phyloP scores from a whole-genome alignment of 306 rosid genomes.

The Alnus glutinosa region DNA sequence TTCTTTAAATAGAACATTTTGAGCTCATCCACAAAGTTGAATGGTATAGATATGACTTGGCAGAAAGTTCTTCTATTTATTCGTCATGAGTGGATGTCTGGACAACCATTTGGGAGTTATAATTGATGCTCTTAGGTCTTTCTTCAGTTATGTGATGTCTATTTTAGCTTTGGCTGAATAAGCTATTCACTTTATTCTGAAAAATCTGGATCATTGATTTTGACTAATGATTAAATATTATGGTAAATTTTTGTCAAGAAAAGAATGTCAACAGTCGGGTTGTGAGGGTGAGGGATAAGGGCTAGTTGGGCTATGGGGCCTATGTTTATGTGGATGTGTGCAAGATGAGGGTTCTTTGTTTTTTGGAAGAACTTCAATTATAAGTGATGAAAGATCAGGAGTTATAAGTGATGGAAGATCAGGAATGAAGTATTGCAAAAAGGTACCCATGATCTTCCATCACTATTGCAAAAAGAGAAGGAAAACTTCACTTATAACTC shows the following conservation, averaged over 20 bases:
- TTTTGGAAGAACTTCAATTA: not conserved
- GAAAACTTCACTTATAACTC: no score
- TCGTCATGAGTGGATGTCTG: not conserved
- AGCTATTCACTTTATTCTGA: not conserved
- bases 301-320: not conserved
- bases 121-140: not conserved
- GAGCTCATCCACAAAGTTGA: not conserved
- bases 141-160: not conserved
- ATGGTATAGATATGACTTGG: not conserved
- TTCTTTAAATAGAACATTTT: not conserved
- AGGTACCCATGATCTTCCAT: no score
- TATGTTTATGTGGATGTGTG: not conserved
- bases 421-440: no score
- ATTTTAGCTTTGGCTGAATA: not conserved
- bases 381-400: no score
- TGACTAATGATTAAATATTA: not conserved
- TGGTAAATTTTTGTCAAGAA: not conserved
- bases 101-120: not conserved
- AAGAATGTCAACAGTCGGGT: not conserved
- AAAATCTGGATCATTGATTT: not conserved
- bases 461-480: no score
- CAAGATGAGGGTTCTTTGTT: not conserved
- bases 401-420: no score
- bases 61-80: not conserved
- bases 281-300: not conserved